Base-by-base conservation (phyloP, 306 rosid genomes). In the Prunus mongolica region DNA sequence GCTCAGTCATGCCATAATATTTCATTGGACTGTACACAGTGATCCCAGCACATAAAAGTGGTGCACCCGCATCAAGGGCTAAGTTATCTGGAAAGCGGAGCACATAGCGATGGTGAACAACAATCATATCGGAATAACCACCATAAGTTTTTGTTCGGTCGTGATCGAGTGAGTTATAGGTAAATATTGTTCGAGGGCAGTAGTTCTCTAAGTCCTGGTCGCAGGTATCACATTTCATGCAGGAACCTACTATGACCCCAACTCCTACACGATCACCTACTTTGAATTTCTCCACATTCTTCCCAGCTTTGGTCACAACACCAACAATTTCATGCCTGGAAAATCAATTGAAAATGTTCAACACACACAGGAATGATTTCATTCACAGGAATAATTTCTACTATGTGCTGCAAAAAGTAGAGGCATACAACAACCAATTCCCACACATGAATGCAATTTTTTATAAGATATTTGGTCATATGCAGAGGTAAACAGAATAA, bases 291-390 rank as follows among this genome's bases (percentile, higher is more conserved):
- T 74, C 80, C 87, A 92, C 97, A 67, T 88, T 87, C 3, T 52
- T 86, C 70, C 98, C 98, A 58, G 71, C 60, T 70, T 87, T 83
- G 38, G 91, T 91, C 79, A 92, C 95, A 34, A 85, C 57, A 2
- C 98, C 98, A 70, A 79, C 90, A 60, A 94, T 90, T 82, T 94
- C 98, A 84, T 94, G 98, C 87, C 98, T 94, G 80, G 56, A 83
- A 68, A 76, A 69, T 45, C 45, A 67, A 58, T 12, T 27, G 56
- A 60, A 71, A 46, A 46, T n/a, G 22, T 77, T 27, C 8, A 38
- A 28, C 30, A 16, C 41, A 77, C 32, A 44, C 1, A 24, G 28
- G 45, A 16, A 28, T 52, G 25, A 55, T 18, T 6, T 68, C 54
- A 41, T 6, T 68, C 54, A 41, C 66, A 11, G 8, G 8, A 38